phyloP scores from a whole-genome alignment of 805 yeast genomes.

The Kodamaea laetipori region DNA sequence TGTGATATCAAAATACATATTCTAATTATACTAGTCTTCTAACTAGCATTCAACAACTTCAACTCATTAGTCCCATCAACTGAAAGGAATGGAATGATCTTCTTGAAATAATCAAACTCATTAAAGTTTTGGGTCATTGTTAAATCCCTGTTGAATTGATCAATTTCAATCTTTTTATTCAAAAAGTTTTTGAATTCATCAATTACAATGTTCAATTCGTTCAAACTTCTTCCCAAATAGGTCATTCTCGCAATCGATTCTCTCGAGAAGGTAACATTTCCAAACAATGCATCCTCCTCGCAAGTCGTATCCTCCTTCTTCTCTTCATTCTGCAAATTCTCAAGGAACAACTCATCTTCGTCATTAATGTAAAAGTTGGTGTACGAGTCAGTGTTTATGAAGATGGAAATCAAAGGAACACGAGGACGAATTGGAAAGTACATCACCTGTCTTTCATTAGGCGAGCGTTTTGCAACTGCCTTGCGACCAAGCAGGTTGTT shows the following conservation, averaged over 20 bases:
- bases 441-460: conserved; percentile 3
- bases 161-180: conserved; percentile 31
- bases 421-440: conserved; percentile 26
- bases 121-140: conserved; percentile 10
- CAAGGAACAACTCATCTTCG: conserved; percentile 26
- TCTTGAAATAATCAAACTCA: conserved; percentile 38
- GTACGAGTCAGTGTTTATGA: conserved; percentile 32
- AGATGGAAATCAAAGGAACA: conserved; percentile 35
- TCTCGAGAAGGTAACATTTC: conserved; percentile 2
- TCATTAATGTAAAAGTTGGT: conserved; percentile 33
- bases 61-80: conserved; percentile 36
- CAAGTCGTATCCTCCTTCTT: neutral
- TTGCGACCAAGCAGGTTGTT: conserved; percentile 9
- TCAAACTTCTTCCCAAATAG: conserved; percentile 49
- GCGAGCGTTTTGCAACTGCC: neutral
- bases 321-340: conserved; percentile 13
- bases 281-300: conserved; percentile 11
- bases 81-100: conserved; percentile 41
- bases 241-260: conserved; percentile 20
- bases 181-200: conserved; percentile 49
- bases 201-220: conserved; percentile 52
- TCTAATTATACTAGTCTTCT: no score
- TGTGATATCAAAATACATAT: neutral
- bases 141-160: conserved; percentile 22
- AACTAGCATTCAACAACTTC: conserved; percentile 34